Base-by-base conservation (phyloP, 495 filamentous ascomycete species). In the Aeminium ludgeri region DNA sequence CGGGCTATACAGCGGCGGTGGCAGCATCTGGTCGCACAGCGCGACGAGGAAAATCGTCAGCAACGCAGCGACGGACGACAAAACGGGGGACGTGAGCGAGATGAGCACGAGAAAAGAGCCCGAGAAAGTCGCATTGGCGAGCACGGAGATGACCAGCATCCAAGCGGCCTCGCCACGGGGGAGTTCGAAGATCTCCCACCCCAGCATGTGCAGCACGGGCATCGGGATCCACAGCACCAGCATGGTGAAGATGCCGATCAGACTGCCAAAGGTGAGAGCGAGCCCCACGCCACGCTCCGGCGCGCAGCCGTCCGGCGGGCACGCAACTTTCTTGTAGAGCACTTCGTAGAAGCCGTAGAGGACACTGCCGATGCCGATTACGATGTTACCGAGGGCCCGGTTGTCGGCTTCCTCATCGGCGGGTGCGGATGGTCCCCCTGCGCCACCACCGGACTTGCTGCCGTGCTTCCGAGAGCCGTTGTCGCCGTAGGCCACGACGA, bases 301-400 rank as follows among this genome's bases (percentile, higher is more conserved):
- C 40, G 74, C 80, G 10, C 72, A 78, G 19, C 85, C 85, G 40
- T 95, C 86, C 0, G 89, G 89, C 20, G 89, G 89, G 55, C 89
- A 97, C 3, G 86, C 87, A 33, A 76, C 69, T 31, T 74, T 73
- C 64, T 97, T 97, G 60, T 96, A 97, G 33, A 97, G 56, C 19
- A 97, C 89, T 60, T 97, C 89, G 59, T 97, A 97, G 28, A 97
- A 74, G 0, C 89, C 89, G 57, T 97, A 97, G 12, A 97, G 67
- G 16, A 97, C 78, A 44, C 81, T 87, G 4, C 89, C 89, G n/a
- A 84, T 58, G 3, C 86, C 86, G 50, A 97, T 96, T 55, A 96
- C 72, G 34, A 95, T 57, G 55, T 97, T 97, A 0, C 89, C 89
- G 1, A 82, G 48, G 2, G 84, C 59, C 2, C 87, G 65, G 41